Percentiles rank a stretch among this genome's conserved stretches.
Conservation (phyloP, 345 rosid genomes). For the Salix arbutifolia region DNA sequence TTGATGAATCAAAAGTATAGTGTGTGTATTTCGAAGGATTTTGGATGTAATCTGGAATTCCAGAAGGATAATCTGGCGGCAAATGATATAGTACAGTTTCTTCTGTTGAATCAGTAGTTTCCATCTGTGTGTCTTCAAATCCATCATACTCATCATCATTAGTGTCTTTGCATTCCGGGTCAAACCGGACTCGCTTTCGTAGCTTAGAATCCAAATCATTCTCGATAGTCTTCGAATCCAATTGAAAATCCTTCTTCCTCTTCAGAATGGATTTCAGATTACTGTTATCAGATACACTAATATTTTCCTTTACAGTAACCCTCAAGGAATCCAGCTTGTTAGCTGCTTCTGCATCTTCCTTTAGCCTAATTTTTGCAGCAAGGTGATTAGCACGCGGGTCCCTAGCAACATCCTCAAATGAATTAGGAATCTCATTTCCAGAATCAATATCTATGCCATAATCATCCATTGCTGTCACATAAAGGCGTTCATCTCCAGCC, state of each 20-base stretch:
- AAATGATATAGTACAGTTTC: not conserved
- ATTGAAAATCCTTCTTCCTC: slow-evolving; percentile 46
- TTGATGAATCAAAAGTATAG: slow-evolving; percentile 17
- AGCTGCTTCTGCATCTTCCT: slow-evolving; percentile 74
- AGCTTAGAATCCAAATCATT: slow-evolving; percentile 8
- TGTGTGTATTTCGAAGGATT: slow-evolving; percentile 23
- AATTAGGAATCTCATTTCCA: slow-evolving; percentile 42
- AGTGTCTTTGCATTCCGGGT: slow-evolving; percentile 18
- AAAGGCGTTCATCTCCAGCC: slow-evolving; percentile 45
- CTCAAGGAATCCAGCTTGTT: slow-evolving; percentile 42
- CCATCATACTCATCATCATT: slow-evolving; percentile 14
- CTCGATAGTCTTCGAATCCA: not conserved
- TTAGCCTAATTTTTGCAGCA: slow-evolving; percentile 63
- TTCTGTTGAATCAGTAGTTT: slow-evolving; percentile 10
- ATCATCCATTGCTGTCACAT: slow-evolving; percentile 43
- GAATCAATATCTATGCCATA: slow-evolving; percentile 49
- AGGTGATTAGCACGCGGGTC: slow-evolving; percentile 73
- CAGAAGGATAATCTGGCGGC: slow-evolving; percentile 30
- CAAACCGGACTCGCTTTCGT: slow-evolving; percentile 24
- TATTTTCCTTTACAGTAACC: slow-evolving; percentile 31
- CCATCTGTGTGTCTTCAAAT: not conserved
- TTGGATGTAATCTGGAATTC: slow-evolving; percentile 27
- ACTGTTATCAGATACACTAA: slow-evolving; percentile 32
- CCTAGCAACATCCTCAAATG: slow-evolving; percentile 38
- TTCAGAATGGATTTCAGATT: slow-evolving; percentile 66